Evolutionary conservation across 495 filamentous ascomycete genomes (phyloP), one percentile per base, ranked within the genome.

Genomic region (Xylaria longipes): DNA sequence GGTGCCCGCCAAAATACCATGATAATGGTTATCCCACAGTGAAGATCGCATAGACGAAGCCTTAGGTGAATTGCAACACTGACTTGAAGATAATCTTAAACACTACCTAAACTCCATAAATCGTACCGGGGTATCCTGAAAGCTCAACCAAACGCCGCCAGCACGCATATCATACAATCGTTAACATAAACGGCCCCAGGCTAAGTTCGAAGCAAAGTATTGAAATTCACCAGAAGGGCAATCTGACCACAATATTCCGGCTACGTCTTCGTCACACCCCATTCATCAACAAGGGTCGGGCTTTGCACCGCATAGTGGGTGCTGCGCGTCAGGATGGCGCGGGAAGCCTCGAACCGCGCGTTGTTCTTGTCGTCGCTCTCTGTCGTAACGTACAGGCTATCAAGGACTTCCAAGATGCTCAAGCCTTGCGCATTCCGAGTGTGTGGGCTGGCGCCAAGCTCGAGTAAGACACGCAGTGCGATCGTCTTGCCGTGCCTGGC

Each of bases 401-500:
- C 83, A 8, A 84, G 65, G 1, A 82, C 72, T 43, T 81, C 77
- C 22, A 86, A 67, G 27, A 86, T 75, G 20, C 82, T 78, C 15
- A 80, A 46, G 0, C 81, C 81, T 17, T 76, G 72, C 1, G 72
- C 80, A 43, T 86, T 81, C n/a, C 82, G 73, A n/a, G 77, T 84
- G 39, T 78, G 71, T 9, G 84, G 81, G 57, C 83, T 84, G 7
- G 83, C 83, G 0, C 83, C 81, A 12, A 76, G 58, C 60, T 83
- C 81, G 22, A 86, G 72, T 25, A 87, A 73, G 25, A 80, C 78
- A 25, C 77, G 80, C 4, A 85, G 67, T 12, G 85, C 84, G 1
- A 83, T 74, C 73, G 83, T 84, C 22, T 82, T 76, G 22, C 84
- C 83, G 9, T 82, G 70, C 8, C 82, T 72, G 7, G 82, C 83